These are phyloP conservation scores for Cymbopogon flexuosus DNA, from an alignment of 202 grass and related monocot species.

Conservation along the genomic window DNA sequence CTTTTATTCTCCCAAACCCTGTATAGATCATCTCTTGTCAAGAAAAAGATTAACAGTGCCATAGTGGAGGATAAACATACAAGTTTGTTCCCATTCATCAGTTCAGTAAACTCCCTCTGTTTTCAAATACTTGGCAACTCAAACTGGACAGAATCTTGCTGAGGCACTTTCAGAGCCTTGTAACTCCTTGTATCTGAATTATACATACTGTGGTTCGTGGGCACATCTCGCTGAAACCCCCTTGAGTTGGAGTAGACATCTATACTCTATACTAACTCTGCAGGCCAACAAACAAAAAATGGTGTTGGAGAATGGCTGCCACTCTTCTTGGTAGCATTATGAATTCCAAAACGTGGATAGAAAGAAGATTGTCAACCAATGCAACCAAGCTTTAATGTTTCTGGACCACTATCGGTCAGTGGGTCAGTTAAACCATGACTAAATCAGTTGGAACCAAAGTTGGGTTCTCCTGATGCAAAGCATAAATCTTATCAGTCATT, in stretches of 20 bases:
- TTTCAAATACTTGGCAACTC: constrained; percentile 15
- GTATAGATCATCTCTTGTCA: constrained; percentile 41
- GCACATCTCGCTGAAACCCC: not conserved
- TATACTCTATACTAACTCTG: not conserved
- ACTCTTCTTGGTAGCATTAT: not conserved
- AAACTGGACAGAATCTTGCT: constrained; percentile 33
- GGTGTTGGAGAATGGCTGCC: not conserved
- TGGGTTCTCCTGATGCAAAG: constrained; percentile 64
- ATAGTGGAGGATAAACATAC: constrained; percentile 24
- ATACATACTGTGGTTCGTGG: not conserved
- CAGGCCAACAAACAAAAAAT: constrained; percentile 11
- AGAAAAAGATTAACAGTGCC: constrained; percentile 52
- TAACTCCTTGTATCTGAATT: not conserved
- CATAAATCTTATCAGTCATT: constrained; percentile 85
- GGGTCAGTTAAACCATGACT: constrained; percentile 30
- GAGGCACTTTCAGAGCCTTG: constrained; percentile 38
- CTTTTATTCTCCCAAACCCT: constrained; percentile 1
- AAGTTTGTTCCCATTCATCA: constrained; percentile 48
- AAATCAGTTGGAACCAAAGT: constrained; percentile 35
- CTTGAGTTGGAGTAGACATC: not conserved
- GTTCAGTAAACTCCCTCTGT: constrained; percentile 40
- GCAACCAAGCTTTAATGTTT: too few relatives aligned
- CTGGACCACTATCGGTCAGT: not conserved
- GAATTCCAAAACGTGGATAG: not conserved
- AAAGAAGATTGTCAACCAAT: not conserved